Conservation (phyloP, 768 basidiomycete species). For the Tylopilus subfusipes region DNA sequence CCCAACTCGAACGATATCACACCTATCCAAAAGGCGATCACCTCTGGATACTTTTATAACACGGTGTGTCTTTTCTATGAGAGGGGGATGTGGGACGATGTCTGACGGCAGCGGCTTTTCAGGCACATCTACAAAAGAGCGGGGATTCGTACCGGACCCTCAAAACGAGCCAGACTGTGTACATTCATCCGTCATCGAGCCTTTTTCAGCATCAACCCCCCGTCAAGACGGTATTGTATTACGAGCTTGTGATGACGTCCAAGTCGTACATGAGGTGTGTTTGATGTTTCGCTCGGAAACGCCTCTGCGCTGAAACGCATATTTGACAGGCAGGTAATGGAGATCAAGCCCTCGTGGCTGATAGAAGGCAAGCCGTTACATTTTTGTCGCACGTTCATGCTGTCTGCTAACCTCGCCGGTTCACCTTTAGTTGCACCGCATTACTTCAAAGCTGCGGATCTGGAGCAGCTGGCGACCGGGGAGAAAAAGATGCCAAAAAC, state of each 20-base stretch:
- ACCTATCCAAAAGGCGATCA: slow-evolving; percentile 92
- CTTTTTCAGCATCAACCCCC: slow-evolving; percentile 96
- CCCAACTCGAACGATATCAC: slow-evolving; percentile 92
- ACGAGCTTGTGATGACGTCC: slow-evolving; percentile 95
- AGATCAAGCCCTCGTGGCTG: slow-evolving; percentile 94
- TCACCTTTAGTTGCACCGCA: slow-evolving; percentile 78
- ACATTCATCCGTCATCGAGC: slow-evolving; percentile 94
- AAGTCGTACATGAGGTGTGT: slow-evolving; percentile 90
- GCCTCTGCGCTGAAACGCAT: neutral
- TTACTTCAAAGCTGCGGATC: slow-evolving; percentile 85
- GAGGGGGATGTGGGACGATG: neutral
- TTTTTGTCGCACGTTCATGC: neutral
- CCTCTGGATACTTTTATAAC: slow-evolving; percentile 94
- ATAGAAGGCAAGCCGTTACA: slow-evolving; percentile 63
- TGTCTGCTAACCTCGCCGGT: slow-evolving; percentile 2
- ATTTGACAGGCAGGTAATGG: slow-evolving; percentile 80
- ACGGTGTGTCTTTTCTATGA: slow-evolving; percentile 50
- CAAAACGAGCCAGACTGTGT: slow-evolving; percentile 94
- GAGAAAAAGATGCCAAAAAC: slow-evolving; percentile 94
- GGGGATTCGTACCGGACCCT: slow-evolving; percentile 97
- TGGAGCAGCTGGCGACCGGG: slow-evolving; percentile 74
- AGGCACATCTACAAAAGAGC: slow-evolving; percentile 92
- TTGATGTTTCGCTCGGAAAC: neutral
- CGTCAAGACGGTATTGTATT: slow-evolving; percentile 84
- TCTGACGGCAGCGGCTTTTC: neutral